These are phyloP conservation scores for Sarocladium kiliense DNA, from an alignment of 2,329 filamentous ascomycete genomes.

Conservation along the genomic window DNA sequence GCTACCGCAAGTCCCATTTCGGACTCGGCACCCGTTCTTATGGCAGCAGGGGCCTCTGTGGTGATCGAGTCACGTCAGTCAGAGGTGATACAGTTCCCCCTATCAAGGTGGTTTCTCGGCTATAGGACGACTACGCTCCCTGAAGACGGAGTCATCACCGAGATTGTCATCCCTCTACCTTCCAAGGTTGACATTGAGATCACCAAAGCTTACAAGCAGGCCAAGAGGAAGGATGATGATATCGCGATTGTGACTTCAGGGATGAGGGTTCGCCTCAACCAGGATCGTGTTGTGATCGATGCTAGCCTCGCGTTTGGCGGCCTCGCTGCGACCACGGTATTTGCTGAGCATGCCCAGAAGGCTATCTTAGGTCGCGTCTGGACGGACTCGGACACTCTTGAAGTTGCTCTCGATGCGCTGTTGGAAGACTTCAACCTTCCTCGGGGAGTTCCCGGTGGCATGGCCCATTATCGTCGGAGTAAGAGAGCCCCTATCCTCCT, in stretches of 20 bases:
- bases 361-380: constrained; percentile 70
- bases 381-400: constrained; percentile 68
- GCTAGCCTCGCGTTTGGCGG: constrained; percentile 79
- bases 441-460: constrained; percentile 83
- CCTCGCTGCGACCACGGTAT: constrained; percentile 78
- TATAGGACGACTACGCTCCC: constrained; percentile 82
- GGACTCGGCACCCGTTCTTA: constrained; percentile 82
- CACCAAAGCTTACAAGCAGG: constrained; percentile 81
- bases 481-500: constrained; percentile 5
- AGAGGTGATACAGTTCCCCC: constrained; percentile 75
- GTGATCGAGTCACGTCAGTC: constrained; percentile 63
- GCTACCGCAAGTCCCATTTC: constrained; percentile 88
- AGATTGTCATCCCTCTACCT: constrained; percentile 75
- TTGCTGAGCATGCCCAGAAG: constrained; percentile 65
- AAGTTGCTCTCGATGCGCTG: constrained; percentile 76
- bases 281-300: constrained; percentile 60
- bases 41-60: constrained; percentile 71
- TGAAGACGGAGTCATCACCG: constrained; percentile 76
- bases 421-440: constrained; percentile 76
- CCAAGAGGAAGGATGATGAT: constrained; percentile 89
- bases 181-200: constrained; percentile 67
- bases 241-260: constrained; percentile 89
- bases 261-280: constrained; percentile 62
- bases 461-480: constrained; percentile 78
- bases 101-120: constrained; percentile 87